A percentile compares a stretch with the other conserved stretches of the same genome.
Evolutionary conservation across 352 stramenopile genomes (phyloP).

Genomic region (Globisporangium splendens): DNA sequence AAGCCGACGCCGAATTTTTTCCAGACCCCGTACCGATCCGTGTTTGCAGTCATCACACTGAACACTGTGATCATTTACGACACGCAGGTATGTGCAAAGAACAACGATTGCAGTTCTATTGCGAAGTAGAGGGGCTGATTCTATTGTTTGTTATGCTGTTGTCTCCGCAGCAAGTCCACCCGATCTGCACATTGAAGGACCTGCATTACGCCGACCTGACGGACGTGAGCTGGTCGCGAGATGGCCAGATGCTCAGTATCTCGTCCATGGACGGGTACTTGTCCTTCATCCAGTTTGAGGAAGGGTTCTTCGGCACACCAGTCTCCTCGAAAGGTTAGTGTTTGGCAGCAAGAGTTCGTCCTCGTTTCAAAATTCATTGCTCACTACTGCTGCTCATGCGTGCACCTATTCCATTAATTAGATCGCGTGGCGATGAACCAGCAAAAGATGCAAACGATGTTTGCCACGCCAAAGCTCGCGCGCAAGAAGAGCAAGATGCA

Average conservation of each 20-base stretch:
- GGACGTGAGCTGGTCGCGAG: slow-evolving; percentile 89
- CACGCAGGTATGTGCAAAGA: slow-evolving; percentile 61
- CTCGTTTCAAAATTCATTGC: not conserved
- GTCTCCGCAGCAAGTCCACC: slow-evolving; percentile 50
- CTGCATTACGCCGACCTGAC: slow-evolving; percentile 95
- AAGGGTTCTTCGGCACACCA: slow-evolving; percentile 75
- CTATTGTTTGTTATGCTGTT: not conserved
- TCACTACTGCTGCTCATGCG: not conserved
- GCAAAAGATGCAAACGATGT: slow-evolving; percentile 52
- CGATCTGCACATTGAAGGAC: slow-evolving; percentile 87
- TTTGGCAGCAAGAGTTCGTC: not conserved
- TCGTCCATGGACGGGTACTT: slow-evolving; percentile 96
- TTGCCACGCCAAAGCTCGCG: slow-evolving; percentile 50
- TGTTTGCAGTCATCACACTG: slow-evolving; percentile 94
- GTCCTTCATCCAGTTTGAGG: slow-evolving; percentile 90
- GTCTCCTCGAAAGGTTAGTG: slow-evolving; percentile 15
- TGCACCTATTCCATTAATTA: slow-evolving; percentile 9
- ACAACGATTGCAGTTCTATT: too few relatives aligned
- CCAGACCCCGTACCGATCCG: slow-evolving; percentile 68
- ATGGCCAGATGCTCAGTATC: slow-evolving; percentile 90
- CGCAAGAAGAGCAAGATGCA: slow-evolving; percentile 52
- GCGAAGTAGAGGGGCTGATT: too few relatives aligned
- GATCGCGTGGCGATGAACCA: slow-evolving; percentile 46
- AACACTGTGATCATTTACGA: slow-evolving; percentile 95
- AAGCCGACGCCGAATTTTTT: slow-evolving; percentile 60